Percentiles rank a stretch among this genome's conserved stretches.
phyloP scores from a whole-genome alignment of 306 rosid species.

The Cyamopsis tetragonoloba region DNA sequence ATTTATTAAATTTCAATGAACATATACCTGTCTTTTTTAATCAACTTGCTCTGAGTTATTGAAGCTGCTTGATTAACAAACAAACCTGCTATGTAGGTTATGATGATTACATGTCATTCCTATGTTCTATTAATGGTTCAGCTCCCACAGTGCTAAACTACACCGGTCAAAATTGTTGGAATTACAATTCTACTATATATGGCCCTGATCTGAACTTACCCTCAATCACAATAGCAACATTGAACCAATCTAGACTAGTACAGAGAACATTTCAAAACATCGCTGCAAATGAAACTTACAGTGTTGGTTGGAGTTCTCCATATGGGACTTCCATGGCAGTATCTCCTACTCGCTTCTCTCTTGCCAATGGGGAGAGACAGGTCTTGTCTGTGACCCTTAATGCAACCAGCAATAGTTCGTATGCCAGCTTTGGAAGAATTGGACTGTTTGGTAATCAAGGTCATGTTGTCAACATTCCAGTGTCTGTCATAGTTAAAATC shows the following conservation, averaged over 20 bases:
- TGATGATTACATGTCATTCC: constrained; percentile 77
- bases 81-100: constrained; percentile 48
- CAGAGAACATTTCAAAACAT: constrained; percentile 60
- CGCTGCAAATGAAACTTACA: constrained; percentile 63
- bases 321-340: constrained; percentile 67
- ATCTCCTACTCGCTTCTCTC: constrained; percentile 57
- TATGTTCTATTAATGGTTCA: constrained; percentile 81
- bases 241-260: constrained; percentile 63
- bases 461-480: constrained; percentile 75
- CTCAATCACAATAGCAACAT: constrained; percentile 73
- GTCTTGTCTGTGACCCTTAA: constrained; percentile 56
- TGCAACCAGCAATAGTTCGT: constrained; percentile 54
- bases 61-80: constrained; percentile 20
- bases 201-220: constrained; percentile 91
- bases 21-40: too few relatives aligned
- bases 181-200: constrained; percentile 45
- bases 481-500: constrained; percentile 57
- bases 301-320: constrained; percentile 85
- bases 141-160: constrained; percentile 70
- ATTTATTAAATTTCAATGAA: neutral
- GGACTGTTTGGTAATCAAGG: constrained; percentile 87
- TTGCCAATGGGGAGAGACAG: constrained; percentile 57
- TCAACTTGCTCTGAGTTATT: neutral
- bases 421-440: constrained; percentile 91
- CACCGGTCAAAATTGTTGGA: constrained; percentile 67